A percentile compares a stretch with the other conserved stretches of the same genome.
These are phyloP conservation scores for Candida bentonensis DNA, from an alignment of 805 yeast species.

Conservation along the genomic window DNA sequence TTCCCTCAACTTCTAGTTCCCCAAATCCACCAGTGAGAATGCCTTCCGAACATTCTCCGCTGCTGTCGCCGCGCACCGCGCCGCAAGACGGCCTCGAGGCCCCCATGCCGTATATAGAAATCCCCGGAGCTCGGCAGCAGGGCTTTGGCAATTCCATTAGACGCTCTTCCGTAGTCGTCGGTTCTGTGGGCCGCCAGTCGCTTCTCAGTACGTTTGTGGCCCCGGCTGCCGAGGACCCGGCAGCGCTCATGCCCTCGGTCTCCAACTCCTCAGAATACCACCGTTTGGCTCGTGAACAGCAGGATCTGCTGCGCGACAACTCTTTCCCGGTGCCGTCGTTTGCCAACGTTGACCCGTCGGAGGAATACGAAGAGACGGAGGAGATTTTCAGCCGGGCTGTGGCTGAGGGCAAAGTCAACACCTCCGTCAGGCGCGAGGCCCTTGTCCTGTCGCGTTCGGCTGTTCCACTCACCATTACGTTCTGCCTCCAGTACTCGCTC, in stretches of 20 bases:
- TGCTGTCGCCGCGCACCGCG: neutral
- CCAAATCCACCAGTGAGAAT: too few relatives aligned
- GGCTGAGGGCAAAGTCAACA: constrained; percentile 15
- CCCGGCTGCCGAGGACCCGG: constrained; percentile 15
- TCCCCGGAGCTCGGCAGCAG: neutral
- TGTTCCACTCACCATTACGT: constrained; percentile 51
- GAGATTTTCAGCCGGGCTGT: constrained; percentile 20
- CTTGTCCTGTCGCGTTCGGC: constrained; percentile 20
- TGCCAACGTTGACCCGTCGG: constrained; percentile 3
- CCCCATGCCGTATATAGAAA: neutral
- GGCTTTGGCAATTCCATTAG: constrained; percentile 11
- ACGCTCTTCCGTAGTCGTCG: constrained; percentile 12
- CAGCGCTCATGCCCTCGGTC: constrained; percentile 5
- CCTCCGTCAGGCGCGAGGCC: constrained; percentile 17
- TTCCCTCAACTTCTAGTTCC: too few relatives aligned
- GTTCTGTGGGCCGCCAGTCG: constrained; percentile 16
- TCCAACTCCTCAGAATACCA: neutral
- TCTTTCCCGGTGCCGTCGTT: constrained; percentile 5
- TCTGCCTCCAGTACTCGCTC: constrained; percentile 56
- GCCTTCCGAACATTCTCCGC: neutral
- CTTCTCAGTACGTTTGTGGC: constrained; percentile 10
- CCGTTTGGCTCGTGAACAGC: constrained; percentile 15
- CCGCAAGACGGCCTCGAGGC: neutral
- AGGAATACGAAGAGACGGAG: constrained; percentile 12
- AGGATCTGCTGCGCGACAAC: constrained; percentile 16